Evolutionary conservation across 1,284 basidiomycete species (phyloP), one percentile per base, ranked within the genome.

Genomic region (Chiua sp.): DNA sequence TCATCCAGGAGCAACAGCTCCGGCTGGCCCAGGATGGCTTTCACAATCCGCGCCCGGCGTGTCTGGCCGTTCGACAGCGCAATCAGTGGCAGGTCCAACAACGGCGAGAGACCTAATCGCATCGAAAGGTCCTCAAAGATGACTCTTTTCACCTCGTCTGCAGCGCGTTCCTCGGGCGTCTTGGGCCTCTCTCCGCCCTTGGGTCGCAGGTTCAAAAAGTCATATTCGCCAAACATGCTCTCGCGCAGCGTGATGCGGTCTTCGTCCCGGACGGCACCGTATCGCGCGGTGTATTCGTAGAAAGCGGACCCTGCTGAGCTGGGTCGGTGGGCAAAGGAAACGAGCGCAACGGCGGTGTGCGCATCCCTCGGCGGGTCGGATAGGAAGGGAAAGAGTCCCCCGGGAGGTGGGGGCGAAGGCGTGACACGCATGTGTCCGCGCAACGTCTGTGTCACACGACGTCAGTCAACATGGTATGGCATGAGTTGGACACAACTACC

Each of bases 21-120:
- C 0, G 94, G 92, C 47, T 82, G 79, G 20, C 77, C 79, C 47
- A 98, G 75, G 12, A 98, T 75, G 0, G 93, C 92, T 64, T 87
- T 87, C 4, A 93, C 80, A 50, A 99, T 93, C 53, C 96, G 80
- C 6, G 95, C 95, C 28, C 94, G 79, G 42, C 97, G 78, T 23
- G 91, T 98, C 79, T 99, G 97, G 0, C 97, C 97, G 66, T 97
- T 97, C 63, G 91, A 94, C 53, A 98, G 75, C 1, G 92, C 91
- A 8, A 97, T 82, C 20, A 91, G 75, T 0, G 95, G 96, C 7
- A 96, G 68, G 68, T 96, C 90, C n/a, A 97, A 77, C 42, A 95
- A 75, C 20, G 79, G 68, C 4, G 74, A 69, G 51, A 96, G 77
- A 4, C 82, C 84, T 71, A 95, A 80, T 50, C 76, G 75, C 7